phyloP scores from a whole-genome alignment of 2,329 filamentous ascomycete genomes.

The Alternaria rosae region DNA sequence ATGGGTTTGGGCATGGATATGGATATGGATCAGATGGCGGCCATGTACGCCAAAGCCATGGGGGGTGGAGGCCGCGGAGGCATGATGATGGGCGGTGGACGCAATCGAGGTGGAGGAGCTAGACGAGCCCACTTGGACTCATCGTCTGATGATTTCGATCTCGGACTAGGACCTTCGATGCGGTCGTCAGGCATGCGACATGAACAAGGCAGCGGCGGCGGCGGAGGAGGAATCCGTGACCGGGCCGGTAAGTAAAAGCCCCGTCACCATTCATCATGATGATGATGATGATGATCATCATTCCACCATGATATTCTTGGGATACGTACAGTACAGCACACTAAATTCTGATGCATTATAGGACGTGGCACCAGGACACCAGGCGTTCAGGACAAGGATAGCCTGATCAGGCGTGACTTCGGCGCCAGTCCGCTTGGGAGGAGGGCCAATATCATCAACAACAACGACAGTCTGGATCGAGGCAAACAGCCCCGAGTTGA shows the following conservation, averaged over 20 bases:
- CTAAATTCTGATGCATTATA: neutral
- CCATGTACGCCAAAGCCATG: constrained; percentile 4
- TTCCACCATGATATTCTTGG: neutral
- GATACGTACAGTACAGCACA: neutral
- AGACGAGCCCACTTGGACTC: neutral
- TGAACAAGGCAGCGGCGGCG: neutral
- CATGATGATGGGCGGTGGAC: constrained; percentile 1
- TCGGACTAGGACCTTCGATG: neutral
- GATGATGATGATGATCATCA: neutral
- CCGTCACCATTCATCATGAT: neutral
- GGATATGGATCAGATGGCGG: neutral
- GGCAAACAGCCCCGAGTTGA: constrained; percentile 23
- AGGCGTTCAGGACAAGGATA: constrained; percentile 5
- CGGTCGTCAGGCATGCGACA: neutral
- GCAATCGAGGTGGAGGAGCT: constrained; percentile 4
- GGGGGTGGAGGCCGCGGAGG: constrained; percentile 1
- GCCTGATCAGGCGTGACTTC: constrained; percentile 1
- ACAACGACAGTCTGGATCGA: constrained; percentile 1
- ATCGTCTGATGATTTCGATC: constrained; percentile 11
- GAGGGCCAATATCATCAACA: neutral
- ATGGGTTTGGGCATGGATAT: neutral
- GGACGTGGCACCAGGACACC: constrained; percentile 1
- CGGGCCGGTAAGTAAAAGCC: constrained; percentile 4
- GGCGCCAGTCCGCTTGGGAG: neutral
- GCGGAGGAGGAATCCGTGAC: neutral